Base-by-base conservation (phyloP, 495 filamentous ascomycete genomes). In the Daldinia childiae region DNA sequence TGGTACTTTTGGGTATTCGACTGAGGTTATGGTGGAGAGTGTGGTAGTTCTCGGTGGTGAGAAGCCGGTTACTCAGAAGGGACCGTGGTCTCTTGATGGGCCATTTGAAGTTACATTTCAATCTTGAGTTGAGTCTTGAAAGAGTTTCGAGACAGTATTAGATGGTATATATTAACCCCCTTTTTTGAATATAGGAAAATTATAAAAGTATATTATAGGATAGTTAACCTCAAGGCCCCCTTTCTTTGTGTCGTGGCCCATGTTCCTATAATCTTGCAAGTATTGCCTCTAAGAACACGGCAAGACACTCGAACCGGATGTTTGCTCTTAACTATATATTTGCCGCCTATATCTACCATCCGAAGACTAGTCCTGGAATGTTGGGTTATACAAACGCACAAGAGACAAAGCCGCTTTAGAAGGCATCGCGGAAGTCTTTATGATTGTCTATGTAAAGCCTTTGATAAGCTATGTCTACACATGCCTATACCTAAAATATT, bases 1-100 rank as follows among this genome's bases (percentile, higher is more conserved):
- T 24, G 87, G 87, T 82, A 75, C 70, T 1, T 88, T 86, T 61
- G 83, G 79, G 1, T 85, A 79, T 50, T 60, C 79, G n/a, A 75
- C 74, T 6, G 74, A 79, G 34, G 82, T 90, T n/a, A 79, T 78
- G 41, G 78, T 92, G 17, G 84, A 82, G 50, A 78, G 78, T 41
- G 76, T 89, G 9, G 84, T 80, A 8, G 57, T 90, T 24, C 71
- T 89, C 27, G 83, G 85, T 0, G 73, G 34, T 0, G 52, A 64
- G 4, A 41, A 66, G 57, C 55, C 55, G 17, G 39, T 63, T 36
- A 60, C 41, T 55, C 54, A 41, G 56, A 21, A 64, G 11, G 72
- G 72, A 11, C 59, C 38, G 2, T 72, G 72, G 68, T 45, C 60
- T 19, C 32, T 75, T 29, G 68, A 65, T n/a, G 64, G 38, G 30